These are phyloP conservation scores for Pseudogymnoascus sp. DNA, from an alignment of 2,329 filamentous ascomycete genomes.

Conservation along the genomic window DNA sequence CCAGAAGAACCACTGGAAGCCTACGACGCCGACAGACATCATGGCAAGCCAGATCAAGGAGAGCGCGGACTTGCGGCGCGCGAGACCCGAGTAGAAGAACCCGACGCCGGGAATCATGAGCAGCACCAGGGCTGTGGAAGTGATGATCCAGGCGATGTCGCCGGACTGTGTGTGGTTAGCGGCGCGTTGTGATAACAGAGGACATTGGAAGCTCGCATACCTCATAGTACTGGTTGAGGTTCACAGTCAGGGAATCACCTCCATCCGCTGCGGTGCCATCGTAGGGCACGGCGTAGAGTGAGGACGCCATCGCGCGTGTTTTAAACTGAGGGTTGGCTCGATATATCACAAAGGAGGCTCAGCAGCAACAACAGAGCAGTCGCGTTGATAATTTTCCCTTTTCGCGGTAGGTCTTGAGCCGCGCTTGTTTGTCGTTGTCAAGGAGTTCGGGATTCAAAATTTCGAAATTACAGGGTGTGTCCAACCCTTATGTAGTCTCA, in stretches of 20 bases:
- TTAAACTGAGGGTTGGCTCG: background rate
- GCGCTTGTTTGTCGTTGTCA: background rate
- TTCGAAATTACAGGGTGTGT: background rate
- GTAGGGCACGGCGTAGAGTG: constrained; percentile 32
- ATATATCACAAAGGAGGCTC: background rate
- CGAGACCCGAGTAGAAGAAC: constrained; percentile 90
- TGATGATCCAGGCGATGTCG: constrained; percentile 80
- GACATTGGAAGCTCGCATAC: constrained; percentile 35
- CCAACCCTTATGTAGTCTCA: background rate
- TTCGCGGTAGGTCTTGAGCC: background rate
- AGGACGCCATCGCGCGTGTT: constrained; percentile 12
- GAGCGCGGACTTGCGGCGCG: constrained; percentile 78
- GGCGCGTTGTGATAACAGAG: background rate
- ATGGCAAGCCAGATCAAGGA: constrained; percentile 86
- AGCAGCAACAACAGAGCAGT: background rate
- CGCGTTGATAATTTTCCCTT: background rate
- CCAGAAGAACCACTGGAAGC: constrained; percentile 76
- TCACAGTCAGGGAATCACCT: constrained; percentile 49
- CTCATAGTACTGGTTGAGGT: constrained; percentile 81
- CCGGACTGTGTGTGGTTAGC: constrained; percentile 46
- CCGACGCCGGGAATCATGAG: constrained; percentile 89
- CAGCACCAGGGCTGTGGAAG: constrained; percentile 70
- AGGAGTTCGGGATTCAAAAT: background rate
- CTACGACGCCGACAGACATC: constrained; percentile 75
- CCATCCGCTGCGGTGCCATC: constrained; percentile 49